Evolutionary conservation across 768 basidiomycete genomes (phyloP), one percentile per base, ranked within the genome.

Genomic region (Trametes meyenii): DNA sequence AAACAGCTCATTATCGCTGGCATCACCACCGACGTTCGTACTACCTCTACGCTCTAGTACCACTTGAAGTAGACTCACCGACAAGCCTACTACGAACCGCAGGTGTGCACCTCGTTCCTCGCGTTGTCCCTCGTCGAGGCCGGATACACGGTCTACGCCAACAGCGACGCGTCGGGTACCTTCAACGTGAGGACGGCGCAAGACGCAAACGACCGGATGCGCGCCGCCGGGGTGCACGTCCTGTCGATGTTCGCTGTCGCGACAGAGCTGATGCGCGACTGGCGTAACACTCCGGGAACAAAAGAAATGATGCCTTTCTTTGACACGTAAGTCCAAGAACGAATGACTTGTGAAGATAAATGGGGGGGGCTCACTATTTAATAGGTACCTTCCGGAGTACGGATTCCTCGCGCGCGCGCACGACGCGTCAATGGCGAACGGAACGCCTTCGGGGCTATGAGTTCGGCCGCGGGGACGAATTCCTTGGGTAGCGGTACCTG

Each of bases 71-170:
- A 26, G 11, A 7, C 51, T 52, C 29, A 33, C 29, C 29, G 35
- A 51, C 13, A 12, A 29, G 12, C 54, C 21, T 52, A 33, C 46
- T 29, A 23, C 26, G 2, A 17, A 10, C 16, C 29, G 24, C 63
- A 81, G 79, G 78, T 83, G 44, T 81, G 81, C 73, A 81, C 79
- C 33, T 63, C 78, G 7, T 81, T 81, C 74, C 73, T 79, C n/a
- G 79, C 82, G 4, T 71, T 81, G 29, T 82, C 81, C 12, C 76
- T 83, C 35, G 53, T 71, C 33, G 66, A 78, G 39, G 81, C 77
- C 59, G 82, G 81, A 5, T 82, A 80, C 64, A 76, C 73, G 29
- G 81, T 83, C 45, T 82, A 72, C 59, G 79, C 79, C 17, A 80
- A 82, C 63, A 74, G 76, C 26, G 80, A 82, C 33, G 79, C 80